Conservation (phyloP, 495 filamentous ascomycete genomes). For the Penicillium lagena region DNA sequence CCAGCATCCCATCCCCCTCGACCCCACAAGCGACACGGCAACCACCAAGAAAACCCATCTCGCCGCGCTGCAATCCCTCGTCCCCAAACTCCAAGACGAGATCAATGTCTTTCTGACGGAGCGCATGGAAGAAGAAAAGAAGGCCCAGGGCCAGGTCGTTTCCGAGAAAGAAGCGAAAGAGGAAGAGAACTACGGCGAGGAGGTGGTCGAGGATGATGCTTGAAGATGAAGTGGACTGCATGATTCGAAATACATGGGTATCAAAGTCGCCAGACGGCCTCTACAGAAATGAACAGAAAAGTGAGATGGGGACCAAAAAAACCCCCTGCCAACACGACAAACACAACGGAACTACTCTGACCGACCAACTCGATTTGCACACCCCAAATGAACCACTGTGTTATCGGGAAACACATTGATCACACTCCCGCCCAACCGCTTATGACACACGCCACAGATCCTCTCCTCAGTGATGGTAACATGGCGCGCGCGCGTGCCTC, state of each 20-base stretch:
- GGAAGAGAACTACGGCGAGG: constrained; percentile 84
- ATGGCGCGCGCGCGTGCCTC: constrained; percentile 56
- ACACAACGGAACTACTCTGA: constrained; percentile 8
- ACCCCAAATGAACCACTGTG: constrained; percentile 78
- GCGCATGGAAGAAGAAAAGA: constrained; percentile 87
- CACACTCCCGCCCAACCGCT: constrained; percentile 83
- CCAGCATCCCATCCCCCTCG: constrained; percentile 36
- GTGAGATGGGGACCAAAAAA: constrained; percentile 6
- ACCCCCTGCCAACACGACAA: background rate
- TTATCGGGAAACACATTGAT: constrained; percentile 68
- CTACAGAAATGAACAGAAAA: constrained; percentile 8
- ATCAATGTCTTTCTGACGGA: constrained; percentile 79
- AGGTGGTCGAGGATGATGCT: constrained; percentile 54
- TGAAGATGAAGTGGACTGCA: constrained; percentile 12
- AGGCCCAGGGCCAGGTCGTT: constrained; percentile 31
- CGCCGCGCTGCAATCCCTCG: constrained; percentile 52
- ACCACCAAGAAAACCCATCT: constrained; percentile 62
- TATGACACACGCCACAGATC: constrained; percentile 87
- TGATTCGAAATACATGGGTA: constrained; percentile 31
- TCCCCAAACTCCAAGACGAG: constrained; percentile 57
- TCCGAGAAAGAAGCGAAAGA: constrained; percentile 58
- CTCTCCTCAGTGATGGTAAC: constrained; percentile 81
- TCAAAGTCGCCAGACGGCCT: constrained; percentile 25
- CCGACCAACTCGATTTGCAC: constrained; percentile 45
- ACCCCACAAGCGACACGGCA: constrained; percentile 24